Evolutionary conservation across 78 protist genomes (phyloP), one percentile per base, ranked within the genome.

Genomic region (Guillardia theta): DNA sequence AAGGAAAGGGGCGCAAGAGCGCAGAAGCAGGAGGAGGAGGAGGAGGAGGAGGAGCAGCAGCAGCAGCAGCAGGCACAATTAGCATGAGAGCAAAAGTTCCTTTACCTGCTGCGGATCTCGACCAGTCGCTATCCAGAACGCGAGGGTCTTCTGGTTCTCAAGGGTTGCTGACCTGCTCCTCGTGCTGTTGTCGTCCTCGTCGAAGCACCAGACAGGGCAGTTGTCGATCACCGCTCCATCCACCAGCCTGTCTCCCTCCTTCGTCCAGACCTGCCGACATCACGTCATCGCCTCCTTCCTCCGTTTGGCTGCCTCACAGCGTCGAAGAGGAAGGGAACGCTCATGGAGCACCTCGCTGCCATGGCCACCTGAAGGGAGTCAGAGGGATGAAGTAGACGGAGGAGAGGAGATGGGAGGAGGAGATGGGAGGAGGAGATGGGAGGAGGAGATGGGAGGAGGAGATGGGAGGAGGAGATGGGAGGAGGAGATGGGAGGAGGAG

Each of bases 261-360:
- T n/a, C 37, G 90, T 78, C 37, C 41, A 30, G n/a, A n/a, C n/a
- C n/a, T n/a, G n/a, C n/a, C n/a, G n/a, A n/a, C n/a, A n/a, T n/a
- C n/a, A n/a, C n/a, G n/a, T n/a, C n/a, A n/a, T n/a, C n/a, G n/a
- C n/a, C n/a, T n/a, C n/a, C n/a, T n/a, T n/a, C n/a, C n/a, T n/a
- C n/a, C n/a, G n/a, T n/a, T n/a, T n/a, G n/a, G n/a, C n/a, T n/a
- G n/a, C n/a, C n/a, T n/a, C 90, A 78, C 39, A 10, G 90, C 50
- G 48, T 43, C 50, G 90, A 78, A 78, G 50, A 78, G 90, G 90
- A 78, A 78, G 9, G 90, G 90, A 19, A 78, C 90, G 24, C 41
- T 48, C 45, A 78, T 78, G 43, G 90, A 37, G 24, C 90, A 78
- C 90, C 90, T 19, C 18, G 90, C 18, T 43, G 90, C 90, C 33